Percentiles rank a stretch among this genome's conserved stretches.
Conservation (phyloP, 257 asterid species). For the Solanum acaule region DNA sequence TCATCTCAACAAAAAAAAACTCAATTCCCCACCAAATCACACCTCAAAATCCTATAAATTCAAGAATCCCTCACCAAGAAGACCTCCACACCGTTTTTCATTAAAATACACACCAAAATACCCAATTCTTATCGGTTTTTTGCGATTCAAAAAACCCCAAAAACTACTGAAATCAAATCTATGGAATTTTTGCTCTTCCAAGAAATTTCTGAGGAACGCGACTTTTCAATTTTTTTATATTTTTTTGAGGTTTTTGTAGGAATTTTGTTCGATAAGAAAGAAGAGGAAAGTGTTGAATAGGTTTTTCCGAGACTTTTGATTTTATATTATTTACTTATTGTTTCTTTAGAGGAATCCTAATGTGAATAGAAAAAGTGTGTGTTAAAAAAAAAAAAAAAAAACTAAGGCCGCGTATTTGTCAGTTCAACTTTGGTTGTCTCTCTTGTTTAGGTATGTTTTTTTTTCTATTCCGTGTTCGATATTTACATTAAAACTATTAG, state of each 20-base stretch:
- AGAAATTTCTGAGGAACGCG: conserved; percentile 8
- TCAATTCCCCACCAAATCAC: not conserved
- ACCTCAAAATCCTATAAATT: not conserved
- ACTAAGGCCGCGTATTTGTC: not conserved
- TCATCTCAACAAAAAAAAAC: conserved; percentile 22
- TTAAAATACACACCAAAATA: not conserved
- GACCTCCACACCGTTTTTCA: not conserved
- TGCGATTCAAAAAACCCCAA: not conserved
- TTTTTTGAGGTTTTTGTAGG: not conserved
- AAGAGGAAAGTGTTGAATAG: not conserved
- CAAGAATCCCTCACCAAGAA: not conserved
- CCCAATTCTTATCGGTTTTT: not conserved
- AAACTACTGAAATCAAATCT: not conserved
- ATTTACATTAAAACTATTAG: not conserved
- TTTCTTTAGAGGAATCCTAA: not conserved
- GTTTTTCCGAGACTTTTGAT: not conserved
- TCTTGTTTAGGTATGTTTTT: not conserved
- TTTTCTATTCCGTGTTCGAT: accelerated
- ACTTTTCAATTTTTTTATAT: not conserved
- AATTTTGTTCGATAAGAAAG: not conserved
- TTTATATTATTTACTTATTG: not conserved
- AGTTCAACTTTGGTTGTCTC: not conserved
- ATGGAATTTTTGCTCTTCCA: not conserved
- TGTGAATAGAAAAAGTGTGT: not conserved
- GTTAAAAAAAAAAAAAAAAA: not conserved